phyloP scores from a whole-genome alignment of 192 early-diverging fungal species.

The Backusella morwellensis region DNA sequence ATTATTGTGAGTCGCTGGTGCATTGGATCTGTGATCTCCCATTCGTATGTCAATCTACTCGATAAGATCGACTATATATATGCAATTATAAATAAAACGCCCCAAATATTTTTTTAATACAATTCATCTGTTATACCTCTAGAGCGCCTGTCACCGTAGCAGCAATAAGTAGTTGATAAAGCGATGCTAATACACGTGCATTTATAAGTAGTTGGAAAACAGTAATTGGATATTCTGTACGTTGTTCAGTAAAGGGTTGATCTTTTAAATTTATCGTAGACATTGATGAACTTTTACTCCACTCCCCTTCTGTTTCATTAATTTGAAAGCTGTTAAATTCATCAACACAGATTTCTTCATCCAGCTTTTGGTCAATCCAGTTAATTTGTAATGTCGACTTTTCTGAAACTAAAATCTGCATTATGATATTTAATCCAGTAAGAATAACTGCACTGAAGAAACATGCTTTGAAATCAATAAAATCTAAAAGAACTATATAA shows the following conservation, averaged over 20 bases:
- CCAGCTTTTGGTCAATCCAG: not conserved
- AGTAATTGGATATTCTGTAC: not conserved
- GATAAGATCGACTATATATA: not conserved
- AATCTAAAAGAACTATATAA: conserved; percentile 1
- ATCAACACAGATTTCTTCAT: not conserved
- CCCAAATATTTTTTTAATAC: not conserved
- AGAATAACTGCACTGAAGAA: not conserved
- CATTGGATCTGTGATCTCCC: not conserved
- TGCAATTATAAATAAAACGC: not conserved
- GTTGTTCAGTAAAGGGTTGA: not conserved
- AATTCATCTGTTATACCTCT: not conserved
- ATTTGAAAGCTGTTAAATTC: conserved; percentile 1
- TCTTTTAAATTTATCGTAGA: conserved; percentile 8
- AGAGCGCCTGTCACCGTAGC: not conserved
- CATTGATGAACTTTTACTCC: conserved; percentile 11
- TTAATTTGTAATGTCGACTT: not conserved
- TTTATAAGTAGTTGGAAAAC: not conserved
- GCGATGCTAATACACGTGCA: not conserved
- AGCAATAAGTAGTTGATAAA: not conserved
- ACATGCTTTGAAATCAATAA: not conserved
- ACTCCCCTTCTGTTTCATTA: not conserved
- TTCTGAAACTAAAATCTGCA: not conserved
- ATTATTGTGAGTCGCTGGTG: not conserved
- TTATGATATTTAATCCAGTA: not conserved
- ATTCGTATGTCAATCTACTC: not conserved